Conservation (phyloP, 176 grass and related monocot species). For the Triticum urartu region DNA sequence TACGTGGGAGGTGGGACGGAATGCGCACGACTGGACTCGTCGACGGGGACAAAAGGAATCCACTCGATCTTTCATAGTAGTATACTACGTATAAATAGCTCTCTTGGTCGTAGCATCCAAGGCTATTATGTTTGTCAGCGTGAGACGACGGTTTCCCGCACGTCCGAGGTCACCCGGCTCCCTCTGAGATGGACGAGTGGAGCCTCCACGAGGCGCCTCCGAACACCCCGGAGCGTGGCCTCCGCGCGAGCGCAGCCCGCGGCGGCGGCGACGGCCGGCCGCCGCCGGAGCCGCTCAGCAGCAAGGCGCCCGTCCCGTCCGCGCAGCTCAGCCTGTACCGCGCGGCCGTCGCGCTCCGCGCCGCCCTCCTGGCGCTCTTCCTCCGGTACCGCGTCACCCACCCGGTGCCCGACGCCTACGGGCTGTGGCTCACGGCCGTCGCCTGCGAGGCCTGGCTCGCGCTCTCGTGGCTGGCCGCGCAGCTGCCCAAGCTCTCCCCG, state of each 20-base stretch:
- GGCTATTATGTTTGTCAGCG: not conserved
- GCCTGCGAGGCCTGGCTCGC: conserved; percentile 52
- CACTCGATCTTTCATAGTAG: too few species aligned
- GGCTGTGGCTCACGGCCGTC: conserved; percentile 48
- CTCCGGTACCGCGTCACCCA: conserved; percentile 45
- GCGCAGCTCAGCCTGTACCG: conserved; percentile 46
- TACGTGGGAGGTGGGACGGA: not conserved
- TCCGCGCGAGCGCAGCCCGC: not conserved
- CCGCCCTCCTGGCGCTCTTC: conserved; percentile 45
- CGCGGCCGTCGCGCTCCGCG: conserved; percentile 30
- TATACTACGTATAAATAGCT: not conserved
- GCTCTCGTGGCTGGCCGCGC: conserved; percentile 37
- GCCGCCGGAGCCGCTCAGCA: conserved; percentile 23
- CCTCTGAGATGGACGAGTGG: conserved; percentile 23
- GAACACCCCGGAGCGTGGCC: not conserved
- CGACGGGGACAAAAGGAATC: not conserved
- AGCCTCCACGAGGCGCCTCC: conserved; percentile 20
- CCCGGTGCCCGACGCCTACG: conserved; percentile 24
- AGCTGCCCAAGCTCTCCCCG: conserved; percentile 51
- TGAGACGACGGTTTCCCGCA: not conserved
- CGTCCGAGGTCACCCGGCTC: too few species aligned
- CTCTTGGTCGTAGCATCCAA: not conserved
- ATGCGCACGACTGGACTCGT: not conserved
- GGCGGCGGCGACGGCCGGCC: conserved; percentile 1
- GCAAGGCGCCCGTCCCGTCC: conserved; percentile 24